Evolutionary conservation across 441 rosid species (phyloP).

Genomic region (Viola pubescens): DNA sequence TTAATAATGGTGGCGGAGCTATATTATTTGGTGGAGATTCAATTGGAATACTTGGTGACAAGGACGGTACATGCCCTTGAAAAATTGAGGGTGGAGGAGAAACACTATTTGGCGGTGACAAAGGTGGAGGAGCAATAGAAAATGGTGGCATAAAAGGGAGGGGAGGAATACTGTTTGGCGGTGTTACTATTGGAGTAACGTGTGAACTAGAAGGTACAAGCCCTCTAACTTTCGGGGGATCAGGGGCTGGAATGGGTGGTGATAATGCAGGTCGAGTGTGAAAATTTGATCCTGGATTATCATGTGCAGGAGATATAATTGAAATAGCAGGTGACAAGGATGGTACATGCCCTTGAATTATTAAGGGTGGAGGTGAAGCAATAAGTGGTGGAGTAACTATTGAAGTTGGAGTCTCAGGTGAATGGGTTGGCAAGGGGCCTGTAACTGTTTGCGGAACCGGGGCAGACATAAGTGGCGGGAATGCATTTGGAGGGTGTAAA

Average conservation of each 20-base stretch:
- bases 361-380: conserved; percentile 28
- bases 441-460: conserved; percentile 26
- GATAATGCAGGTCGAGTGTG: conserved; percentile 22
- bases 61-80: conserved; percentile 24
- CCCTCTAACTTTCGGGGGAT: conserved; percentile 31
- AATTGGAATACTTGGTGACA: conserved; percentile 23
- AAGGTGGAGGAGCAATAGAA: too few species aligned
- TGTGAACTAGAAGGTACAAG: conserved; percentile 9
- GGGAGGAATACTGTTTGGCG: too few species aligned
- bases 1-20: conserved; percentile 23
- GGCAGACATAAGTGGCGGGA: conserved; percentile 32
- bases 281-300: not conserved
- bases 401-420: conserved; percentile 28
- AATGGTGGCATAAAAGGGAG: too few species aligned
- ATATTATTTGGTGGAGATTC: conserved; percentile 20
- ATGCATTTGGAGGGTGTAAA: conserved; percentile 29
- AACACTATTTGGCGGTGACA: conserved; percentile 7
- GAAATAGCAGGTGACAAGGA: conserved; percentile 25
- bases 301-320: conserved; percentile 20
- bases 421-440: conserved; percentile 34
- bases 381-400: conserved; percentile 24
- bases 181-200: too few species aligned
- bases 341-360: conserved; percentile 22
- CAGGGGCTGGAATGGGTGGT: conserved; percentile 18
- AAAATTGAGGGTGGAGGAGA: conserved; percentile 26